Evolutionary conservation across 2,329 filamentous ascomycete species (phyloP).

Genomic region (Aspergillus tubingensis): DNA sequence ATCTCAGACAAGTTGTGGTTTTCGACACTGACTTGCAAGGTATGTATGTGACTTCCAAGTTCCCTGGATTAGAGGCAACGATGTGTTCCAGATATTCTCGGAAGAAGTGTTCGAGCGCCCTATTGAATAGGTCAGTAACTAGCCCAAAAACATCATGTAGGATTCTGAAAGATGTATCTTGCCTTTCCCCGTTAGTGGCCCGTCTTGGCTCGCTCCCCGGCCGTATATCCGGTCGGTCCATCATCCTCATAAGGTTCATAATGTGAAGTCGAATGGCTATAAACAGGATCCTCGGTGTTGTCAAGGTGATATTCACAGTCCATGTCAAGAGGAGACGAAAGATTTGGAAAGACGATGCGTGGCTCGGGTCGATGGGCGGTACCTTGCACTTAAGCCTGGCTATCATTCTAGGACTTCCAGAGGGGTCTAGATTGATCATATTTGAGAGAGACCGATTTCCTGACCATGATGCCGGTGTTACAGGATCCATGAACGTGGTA

Average conservation of each 20-base stretch:
- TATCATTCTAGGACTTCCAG: constrained; percentile 7
- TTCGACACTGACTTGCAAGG: constrained; percentile 9
- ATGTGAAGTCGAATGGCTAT: constrained; percentile 5
- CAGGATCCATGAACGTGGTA: constrained; percentile 10
- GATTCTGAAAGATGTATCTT: not conserved
- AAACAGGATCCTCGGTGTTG: constrained; percentile 2
- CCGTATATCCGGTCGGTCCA: constrained; percentile 4
- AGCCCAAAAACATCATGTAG: too few species aligned
- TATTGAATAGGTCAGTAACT: not conserved
- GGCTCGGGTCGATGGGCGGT: constrained; percentile 6
- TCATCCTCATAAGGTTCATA: constrained; percentile 9
- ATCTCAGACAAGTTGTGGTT: constrained; percentile 7
- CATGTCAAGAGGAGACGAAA: not conserved
- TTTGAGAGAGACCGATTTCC: constrained; percentile 8
- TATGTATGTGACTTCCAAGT: constrained; percentile 10
- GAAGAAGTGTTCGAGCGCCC: constrained; percentile 9
- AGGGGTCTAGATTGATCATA: not conserved
- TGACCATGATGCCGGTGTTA: not conserved
- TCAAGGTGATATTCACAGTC: constrained; percentile 6
- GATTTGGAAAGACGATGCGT: not conserved
- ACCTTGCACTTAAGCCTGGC: constrained; percentile 2
- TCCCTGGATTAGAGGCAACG: not conserved
- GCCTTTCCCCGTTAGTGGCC: constrained; percentile 2
- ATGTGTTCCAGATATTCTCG: constrained; percentile 4
- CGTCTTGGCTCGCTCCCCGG: constrained; percentile 8